Percentiles rank a stretch among this genome's conserved stretches.
phyloP scores from a whole-genome alignment of 768 basidiomycete genomes.

The Russula sp. region DNA sequence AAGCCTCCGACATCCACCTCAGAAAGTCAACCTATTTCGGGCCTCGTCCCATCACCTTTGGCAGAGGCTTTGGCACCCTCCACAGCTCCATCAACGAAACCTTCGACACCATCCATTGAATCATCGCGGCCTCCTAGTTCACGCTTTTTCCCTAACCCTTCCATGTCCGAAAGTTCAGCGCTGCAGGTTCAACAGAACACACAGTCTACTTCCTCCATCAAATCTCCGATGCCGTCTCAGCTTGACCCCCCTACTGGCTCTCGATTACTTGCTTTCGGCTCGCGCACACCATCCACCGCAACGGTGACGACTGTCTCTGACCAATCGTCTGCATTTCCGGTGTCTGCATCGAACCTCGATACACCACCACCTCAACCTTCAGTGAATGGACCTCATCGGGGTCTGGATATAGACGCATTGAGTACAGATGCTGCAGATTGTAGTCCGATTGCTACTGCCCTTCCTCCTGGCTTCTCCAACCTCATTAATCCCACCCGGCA shows the following conservation, averaged over 20 bases:
- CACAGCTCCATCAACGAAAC: constrained; percentile 17
- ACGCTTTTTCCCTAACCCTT: constrained; percentile 35
- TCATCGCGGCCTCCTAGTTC: constrained; percentile 30
- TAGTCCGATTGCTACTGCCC: background rate
- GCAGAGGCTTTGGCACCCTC: constrained; percentile 2
- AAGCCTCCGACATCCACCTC: constrained; percentile 2
- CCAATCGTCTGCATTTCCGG: constrained; percentile 21
- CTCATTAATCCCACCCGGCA: constrained; percentile 5
- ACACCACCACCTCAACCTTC: constrained; percentile 22
- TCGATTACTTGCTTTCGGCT: constrained; percentile 39
- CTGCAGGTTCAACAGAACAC: constrained; percentile 16
- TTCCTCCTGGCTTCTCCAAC: constrained; percentile 14
- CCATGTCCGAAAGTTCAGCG: constrained; percentile 7
- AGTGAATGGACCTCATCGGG: constrained; percentile 6
- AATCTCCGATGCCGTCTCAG: constrained; percentile 30
- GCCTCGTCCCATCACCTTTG: constrained; percentile 3
- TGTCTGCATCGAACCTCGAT: constrained; percentile 23
- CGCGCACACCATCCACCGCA: constrained; percentile 27
- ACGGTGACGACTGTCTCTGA: constrained; percentile 11
- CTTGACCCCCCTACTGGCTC: constrained; percentile 39
- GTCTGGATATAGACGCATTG: constrained; percentile 2
- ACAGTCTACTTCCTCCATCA: constrained; percentile 14
- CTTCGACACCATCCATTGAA: constrained; percentile 19
- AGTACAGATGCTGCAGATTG: background rate
- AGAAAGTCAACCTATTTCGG: constrained; percentile 4